Evolutionary conservation across 805 yeast genomes (phyloP).

Genomic region (Lipomyces mesembrius): DNA sequence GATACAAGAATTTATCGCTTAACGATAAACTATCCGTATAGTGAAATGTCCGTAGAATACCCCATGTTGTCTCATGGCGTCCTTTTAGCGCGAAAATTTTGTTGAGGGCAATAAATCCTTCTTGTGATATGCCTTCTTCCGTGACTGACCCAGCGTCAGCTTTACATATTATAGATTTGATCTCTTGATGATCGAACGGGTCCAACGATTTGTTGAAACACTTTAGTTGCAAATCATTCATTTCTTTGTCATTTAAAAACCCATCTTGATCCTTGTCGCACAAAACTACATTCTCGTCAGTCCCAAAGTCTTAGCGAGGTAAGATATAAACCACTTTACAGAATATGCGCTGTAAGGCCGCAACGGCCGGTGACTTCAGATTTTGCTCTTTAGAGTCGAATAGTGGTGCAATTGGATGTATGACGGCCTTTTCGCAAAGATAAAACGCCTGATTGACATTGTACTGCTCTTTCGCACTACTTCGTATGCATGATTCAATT

Average conservation of each 20-base stretch:
- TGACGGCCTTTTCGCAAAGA: constrained; percentile 88
- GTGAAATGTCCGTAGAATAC: constrained; percentile 81
- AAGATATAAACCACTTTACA: constrained; percentile 28
- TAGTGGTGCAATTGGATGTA: constrained; percentile 89
- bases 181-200: constrained; percentile 47
- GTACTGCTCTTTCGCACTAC: constrained; percentile 81
- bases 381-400: constrained; percentile 89
- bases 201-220: constrained; percentile 70
- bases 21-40: constrained; percentile 91
- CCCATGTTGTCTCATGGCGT: constrained; percentile 97
- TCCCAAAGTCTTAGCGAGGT: not conserved
- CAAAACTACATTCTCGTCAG: constrained; percentile 48
- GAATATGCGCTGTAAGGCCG: constrained; percentile 81
- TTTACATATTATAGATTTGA: constrained; percentile 47
- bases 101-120: constrained; percentile 78
- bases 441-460: constrained; percentile 93
- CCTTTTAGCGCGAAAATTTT: constrained; percentile 88
- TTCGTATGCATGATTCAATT: constrained; percentile 86
- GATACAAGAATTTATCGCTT: constrained; percentile 77
- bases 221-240: constrained; percentile 63
- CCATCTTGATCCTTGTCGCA: constrained; percentile 94
- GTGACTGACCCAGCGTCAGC: constrained; percentile 44
- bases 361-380: constrained; percentile 73
- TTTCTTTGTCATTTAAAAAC: constrained; percentile 68
- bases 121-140: constrained; percentile 42